These are phyloP conservation scores for Phylloporus arenicola DNA, from an alignment of 768 basidiomycete species.

Conservation along the genomic window DNA sequence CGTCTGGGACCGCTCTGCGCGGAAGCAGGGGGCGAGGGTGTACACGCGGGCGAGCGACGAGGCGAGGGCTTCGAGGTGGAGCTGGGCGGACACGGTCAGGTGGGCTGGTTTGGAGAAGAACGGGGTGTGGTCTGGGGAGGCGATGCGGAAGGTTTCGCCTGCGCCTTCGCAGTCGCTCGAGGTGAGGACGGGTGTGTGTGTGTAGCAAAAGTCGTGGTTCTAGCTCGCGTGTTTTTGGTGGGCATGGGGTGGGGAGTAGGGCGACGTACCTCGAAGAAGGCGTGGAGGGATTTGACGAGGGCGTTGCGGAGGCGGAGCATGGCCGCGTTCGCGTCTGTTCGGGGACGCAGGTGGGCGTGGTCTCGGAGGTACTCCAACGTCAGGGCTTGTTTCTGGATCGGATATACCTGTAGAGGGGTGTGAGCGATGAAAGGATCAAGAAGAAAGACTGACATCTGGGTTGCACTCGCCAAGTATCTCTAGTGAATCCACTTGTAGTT, in stretches of 20 bases:
- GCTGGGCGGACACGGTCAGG: slow-evolving; percentile 92
- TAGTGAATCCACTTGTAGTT: slow-evolving; percentile 46
- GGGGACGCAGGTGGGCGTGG: slow-evolving; percentile 79
- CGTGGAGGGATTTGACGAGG: slow-evolving; percentile 50
- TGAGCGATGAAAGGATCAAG: slow-evolving; percentile 3
- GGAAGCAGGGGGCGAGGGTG: slow-evolving; percentile 90
- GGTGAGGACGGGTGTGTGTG: slow-evolving; percentile 85
- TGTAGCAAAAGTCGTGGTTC: slow-evolving; percentile 72
- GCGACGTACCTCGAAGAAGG: slow-evolving; percentile 64
- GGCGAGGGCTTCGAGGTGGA: slow-evolving; percentile 88
- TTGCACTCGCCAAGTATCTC: slow-evolving; percentile 53
- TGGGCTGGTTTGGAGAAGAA: slow-evolving; percentile 77
- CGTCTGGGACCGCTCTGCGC: slow-evolving; percentile 86
- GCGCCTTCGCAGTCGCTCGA: slow-evolving; percentile 94
- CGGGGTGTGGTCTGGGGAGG: slow-evolving; percentile 33
- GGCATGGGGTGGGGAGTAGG: slow-evolving; percentile 5
- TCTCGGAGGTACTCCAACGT: slow-evolving; percentile 78
- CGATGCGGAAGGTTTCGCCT: slow-evolving; percentile 82
- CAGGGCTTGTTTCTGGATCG: slow-evolving; percentile 86
- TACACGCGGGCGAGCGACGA: slow-evolving; percentile 78
- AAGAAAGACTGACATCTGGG: slow-evolving; percentile 40
- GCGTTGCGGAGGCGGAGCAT: slow-evolving; percentile 70
- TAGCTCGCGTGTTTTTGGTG: slow-evolving; percentile 29
- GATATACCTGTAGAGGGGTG: slow-evolving; percentile 55
- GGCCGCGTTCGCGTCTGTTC: slow-evolving; percentile 65